Base-by-base conservation (phyloP, 73 alveolate genomes). In the Tetrahymena borealis region DNA sequence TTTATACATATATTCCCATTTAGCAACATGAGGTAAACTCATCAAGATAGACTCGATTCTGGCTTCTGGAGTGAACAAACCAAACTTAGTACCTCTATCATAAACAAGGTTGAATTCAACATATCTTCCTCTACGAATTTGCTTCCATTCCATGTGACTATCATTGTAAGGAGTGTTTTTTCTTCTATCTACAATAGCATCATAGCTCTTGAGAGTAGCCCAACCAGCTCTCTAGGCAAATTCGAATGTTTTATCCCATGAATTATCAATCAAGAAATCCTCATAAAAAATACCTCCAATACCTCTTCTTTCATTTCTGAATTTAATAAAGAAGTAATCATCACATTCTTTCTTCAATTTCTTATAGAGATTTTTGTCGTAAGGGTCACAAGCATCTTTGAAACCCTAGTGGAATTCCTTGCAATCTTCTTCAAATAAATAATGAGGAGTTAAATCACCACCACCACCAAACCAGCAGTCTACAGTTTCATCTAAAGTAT, bases 391-490 rank as follows among this genome's bases (percentile, higher is more conserved):
- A 24, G 95, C 95, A 31, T 90, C 90, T 78, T 91, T 92, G 15
- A 91, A 60, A n/a, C 90, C 94, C n/a, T 39, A 8, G 39, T 96
- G 98, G 92, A 93, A 97, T 39, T 90, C 90, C 37, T 90, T 95
- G 39, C 96, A 96, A 90, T 95, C 98, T 31, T 79, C 97, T 78
- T 92, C 96, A 36, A 92, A 92, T 38, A 97, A 91, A 40, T 96
- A 97, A 90, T 93, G 94, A 11, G 99, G 99, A 16, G 99, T 97
- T 39, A 97, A 92, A 90, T 96, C 99, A 40, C 98, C 91, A n/a
- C 98, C 98, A 0, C 99, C 99, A 10, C 98, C 99, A 79, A 97
- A 95, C 99, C 99, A 97, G 39, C 96, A 94, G 39, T 93, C 97
- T 33, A 91, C 92, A 8, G 94, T 32, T 35, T 91, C 90, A 1